Base-by-base conservation (phyloP, 257 asterid genomes). In the Haberlea rhodopensis region DNA sequence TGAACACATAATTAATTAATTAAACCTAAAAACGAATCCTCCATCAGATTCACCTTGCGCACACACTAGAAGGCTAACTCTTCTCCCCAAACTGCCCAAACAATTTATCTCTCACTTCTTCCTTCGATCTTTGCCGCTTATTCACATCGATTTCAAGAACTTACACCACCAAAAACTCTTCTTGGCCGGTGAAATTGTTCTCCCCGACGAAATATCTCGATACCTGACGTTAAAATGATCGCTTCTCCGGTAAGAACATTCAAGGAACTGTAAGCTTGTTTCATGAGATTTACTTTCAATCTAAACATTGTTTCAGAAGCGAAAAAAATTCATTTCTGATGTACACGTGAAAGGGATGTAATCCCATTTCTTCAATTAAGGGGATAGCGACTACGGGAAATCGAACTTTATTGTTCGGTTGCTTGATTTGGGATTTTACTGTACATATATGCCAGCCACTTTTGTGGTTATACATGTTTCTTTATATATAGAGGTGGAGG, bases 221-320 rank as follows among this genome's bases (percentile, higher is more conserved):
- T 72, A 66, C 29, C 52, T 57, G 65, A 16, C 26, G 78, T 10
- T 62, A 55, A 31, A 56, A 66, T 57, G 73, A 55, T 60, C 28
- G 31, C 52, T 49, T 58, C 51, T 49, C 65, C 25, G 75, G 74
- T 68, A 21, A 76, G 74, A 53, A 24, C 67, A 37, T 28, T 23
- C 66, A 29, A 65, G 84, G 78, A 65, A 83, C n/a, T 86, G 94
- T 78, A 73, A 79, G 74, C 72, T 80, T 78, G 3, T 78, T 65
- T 71, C 62, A 71, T 63, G 45, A 70, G 18, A 34, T 73, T 23
- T 78, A 70, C 40, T 63, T 77, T 53, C 79, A 73, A 69, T 69
- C 86, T n/a, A n/a, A n/a, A n/a, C n/a, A n/a, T n/a, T n/a, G n/a
- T n/a, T n/a, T n/a, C 64, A 71, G 72, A 80, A 83, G 75, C 80